phyloP scores from a whole-genome alignment of 2,329 filamentous ascomycete species.

The Cladophialophora exuberans region DNA sequence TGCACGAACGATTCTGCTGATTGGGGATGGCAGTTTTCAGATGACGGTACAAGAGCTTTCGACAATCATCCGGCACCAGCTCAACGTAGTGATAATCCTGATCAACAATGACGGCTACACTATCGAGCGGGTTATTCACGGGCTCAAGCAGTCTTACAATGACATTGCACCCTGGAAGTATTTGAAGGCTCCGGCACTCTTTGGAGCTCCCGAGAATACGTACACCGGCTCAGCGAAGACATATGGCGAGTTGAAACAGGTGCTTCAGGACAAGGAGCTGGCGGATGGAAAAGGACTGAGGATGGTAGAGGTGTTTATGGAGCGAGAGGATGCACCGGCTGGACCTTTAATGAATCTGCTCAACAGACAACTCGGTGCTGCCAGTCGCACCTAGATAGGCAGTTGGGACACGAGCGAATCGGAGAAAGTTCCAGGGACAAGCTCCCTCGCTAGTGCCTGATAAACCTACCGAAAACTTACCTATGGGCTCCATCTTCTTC shows the following conservation, averaged over 20 bases:
- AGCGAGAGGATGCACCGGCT: constrained; percentile 39
- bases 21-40: constrained; percentile 63
- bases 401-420: too few relatives aligned
- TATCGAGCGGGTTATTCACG: constrained; percentile 86
- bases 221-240: constrained; percentile 48
- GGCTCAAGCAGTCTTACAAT: constrained; percentile 78
- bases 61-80: constrained; percentile 60
- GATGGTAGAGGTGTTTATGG: constrained; percentile 48
- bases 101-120: constrained; percentile 89
- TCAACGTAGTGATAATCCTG: constrained; percentile 68
- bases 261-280: constrained; percentile 43
- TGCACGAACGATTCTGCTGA: constrained; percentile 59
- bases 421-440: too few relatives aligned
- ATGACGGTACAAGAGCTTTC: constrained; percentile 68
- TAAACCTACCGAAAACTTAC: too few relatives aligned
- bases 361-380: too few relatives aligned
- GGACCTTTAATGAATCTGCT: constrained; percentile 36
- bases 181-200: constrained; percentile 55
- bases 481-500: too few relatives aligned
- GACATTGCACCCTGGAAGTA: constrained; percentile 77
- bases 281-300: constrained; percentile 41
- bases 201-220: constrained; percentile 59
- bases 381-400: too few relatives aligned
- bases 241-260: constrained; percentile 50
- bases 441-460: too few relatives aligned